These are phyloP conservation scores for Trichosporon ovoides DNA, from an alignment of 1,284 basidiomycete genomes.

Conservation along the genomic window DNA sequence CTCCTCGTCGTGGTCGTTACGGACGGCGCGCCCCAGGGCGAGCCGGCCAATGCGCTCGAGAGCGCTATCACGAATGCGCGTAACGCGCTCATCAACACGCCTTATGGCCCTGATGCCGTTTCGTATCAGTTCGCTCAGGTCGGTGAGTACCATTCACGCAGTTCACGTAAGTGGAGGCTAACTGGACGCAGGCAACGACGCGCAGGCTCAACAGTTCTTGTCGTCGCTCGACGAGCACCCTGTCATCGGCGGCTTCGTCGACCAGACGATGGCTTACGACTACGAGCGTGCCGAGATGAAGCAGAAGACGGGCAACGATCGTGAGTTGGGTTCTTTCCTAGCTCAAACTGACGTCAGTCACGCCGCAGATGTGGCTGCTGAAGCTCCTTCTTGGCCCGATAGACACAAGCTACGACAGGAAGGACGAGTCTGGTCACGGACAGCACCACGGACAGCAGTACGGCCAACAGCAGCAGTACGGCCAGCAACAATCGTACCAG, in stretches of 20 bases:
- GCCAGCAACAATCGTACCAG: too few relatives aligned
- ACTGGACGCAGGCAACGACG: neutral
- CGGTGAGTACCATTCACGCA: conserved; percentile 1
- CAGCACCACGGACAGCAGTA: neutral
- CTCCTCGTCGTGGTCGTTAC: conserved; percentile 50
- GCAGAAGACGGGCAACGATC: conserved; percentile 34
- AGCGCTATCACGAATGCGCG: conserved; percentile 34
- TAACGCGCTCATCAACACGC: conserved; percentile 29
- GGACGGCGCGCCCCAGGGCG: conserved; percentile 50
- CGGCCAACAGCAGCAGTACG: neutral
- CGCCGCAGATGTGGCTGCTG: conserved; percentile 20
- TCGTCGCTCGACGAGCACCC: conserved; percentile 22
- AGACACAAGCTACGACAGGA: conserved; percentile 8
- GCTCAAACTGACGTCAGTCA: neutral
- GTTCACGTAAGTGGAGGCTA: neutral
- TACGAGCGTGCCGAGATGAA: conserved; percentile 18
- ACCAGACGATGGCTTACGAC: conserved; percentile 23
- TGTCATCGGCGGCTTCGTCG: conserved; percentile 16
- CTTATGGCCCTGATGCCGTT: conserved; percentile 23
- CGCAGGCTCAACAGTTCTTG: conserved; percentile 19
- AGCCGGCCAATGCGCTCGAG: conserved; percentile 22
- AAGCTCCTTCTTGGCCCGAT: conserved; percentile 19
- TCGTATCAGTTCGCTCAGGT: conserved; percentile 23
- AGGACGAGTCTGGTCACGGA: neutral
- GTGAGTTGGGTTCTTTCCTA: conserved; percentile 7